A percentile compares a stretch with the other conserved stretches of the same genome.
These are phyloP conservation scores for Penicillium waksmanii DNA, from an alignment of 495 filamentous ascomycete species.

Conservation along the genomic window DNA sequence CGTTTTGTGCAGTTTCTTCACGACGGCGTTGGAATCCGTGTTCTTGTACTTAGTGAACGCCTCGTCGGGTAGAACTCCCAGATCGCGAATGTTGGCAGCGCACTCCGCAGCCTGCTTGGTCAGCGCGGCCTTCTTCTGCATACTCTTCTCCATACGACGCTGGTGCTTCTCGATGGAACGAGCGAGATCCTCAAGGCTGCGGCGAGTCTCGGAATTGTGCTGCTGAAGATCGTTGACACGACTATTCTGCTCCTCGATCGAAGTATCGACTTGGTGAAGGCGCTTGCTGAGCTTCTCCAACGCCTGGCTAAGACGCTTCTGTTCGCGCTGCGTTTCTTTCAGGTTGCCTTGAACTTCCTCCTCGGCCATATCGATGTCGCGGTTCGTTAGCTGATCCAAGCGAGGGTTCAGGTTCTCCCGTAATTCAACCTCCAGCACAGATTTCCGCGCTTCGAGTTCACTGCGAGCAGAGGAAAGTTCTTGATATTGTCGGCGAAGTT, in stretches of 20 bases:
- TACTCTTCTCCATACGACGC: constrained; percentile 88
- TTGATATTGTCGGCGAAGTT: constrained; percentile 72
- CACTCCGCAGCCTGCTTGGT: constrained; percentile 77
- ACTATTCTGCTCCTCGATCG: constrained; percentile 66
- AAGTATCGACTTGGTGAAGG: constrained; percentile 70
- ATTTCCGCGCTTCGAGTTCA: constrained; percentile 80
- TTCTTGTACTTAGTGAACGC: constrained; percentile 90
- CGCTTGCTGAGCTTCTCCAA: constrained; percentile 65
- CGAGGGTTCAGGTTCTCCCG: constrained; percentile 81
- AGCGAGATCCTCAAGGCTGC: constrained; percentile 73
- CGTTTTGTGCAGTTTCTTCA: constrained; percentile 87
- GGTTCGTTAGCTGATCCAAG: constrained; percentile 82
- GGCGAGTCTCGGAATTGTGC: constrained; percentile 66
- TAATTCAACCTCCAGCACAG: constrained; percentile 79
- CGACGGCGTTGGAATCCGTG: constrained; percentile 75
- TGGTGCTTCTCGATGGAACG: constrained; percentile 83
- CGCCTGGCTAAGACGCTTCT: constrained; percentile 71
- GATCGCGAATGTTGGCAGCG: constrained; percentile 83
- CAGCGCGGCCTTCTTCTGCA: constrained; percentile 80
- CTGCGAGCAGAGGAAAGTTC: constrained; percentile 73
- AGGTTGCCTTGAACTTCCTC: constrained; percentile 65
- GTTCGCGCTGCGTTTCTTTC: constrained; percentile 79
- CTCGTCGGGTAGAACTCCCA: constrained; percentile 92
- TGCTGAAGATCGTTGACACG: constrained; percentile 64
- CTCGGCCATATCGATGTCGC: constrained; percentile 71